Evolutionary conservation across 2,329 filamentous ascomycete genomes (phyloP).

Genomic region (Zymoseptoria brevis): DNA sequence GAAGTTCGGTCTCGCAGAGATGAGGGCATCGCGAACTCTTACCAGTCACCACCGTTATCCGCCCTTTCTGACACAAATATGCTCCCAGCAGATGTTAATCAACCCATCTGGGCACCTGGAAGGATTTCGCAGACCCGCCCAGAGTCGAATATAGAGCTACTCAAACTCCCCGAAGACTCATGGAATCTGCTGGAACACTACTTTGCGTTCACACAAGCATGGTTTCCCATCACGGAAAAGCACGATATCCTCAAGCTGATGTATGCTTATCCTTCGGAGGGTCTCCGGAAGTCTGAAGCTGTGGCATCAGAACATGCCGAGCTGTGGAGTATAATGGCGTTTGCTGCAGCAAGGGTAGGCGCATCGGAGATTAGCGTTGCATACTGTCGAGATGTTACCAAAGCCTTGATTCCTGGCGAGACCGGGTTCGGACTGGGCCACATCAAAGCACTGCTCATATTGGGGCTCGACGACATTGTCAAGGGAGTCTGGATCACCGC

Average conservation of each 20-base stretch:
- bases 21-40: background rate
- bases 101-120: background rate
- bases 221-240: conserved; percentile 67
- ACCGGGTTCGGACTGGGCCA: conserved; percentile 32
- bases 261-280: conserved; percentile 46
- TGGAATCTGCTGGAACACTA: conserved; percentile 62
- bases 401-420: conserved; percentile 14
- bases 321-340: conserved; percentile 39
- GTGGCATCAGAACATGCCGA: conserved; percentile 35
- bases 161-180: conserved; percentile 45
- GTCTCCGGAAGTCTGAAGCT: conserved; percentile 28
- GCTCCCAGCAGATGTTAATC: conserved; percentile 1
- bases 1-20: background rate
- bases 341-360: conserved; percentile 30
- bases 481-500: conserved; percentile 50
- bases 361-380: conserved; percentile 1
- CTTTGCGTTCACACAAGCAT: conserved; percentile 66
- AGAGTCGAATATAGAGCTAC: background rate
- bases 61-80: conserved; percentile 9
- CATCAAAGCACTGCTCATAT: conserved; percentile 37
- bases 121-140: background rate
- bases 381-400: conserved; percentile 9
- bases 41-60: conserved; percentile 16
- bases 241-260: conserved; percentile 52
- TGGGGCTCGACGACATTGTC: conserved; percentile 57